Evolutionary conservation across 768 basidiomycete genomes (phyloP).

Genomic region (Amanita muscaria): DNA sequence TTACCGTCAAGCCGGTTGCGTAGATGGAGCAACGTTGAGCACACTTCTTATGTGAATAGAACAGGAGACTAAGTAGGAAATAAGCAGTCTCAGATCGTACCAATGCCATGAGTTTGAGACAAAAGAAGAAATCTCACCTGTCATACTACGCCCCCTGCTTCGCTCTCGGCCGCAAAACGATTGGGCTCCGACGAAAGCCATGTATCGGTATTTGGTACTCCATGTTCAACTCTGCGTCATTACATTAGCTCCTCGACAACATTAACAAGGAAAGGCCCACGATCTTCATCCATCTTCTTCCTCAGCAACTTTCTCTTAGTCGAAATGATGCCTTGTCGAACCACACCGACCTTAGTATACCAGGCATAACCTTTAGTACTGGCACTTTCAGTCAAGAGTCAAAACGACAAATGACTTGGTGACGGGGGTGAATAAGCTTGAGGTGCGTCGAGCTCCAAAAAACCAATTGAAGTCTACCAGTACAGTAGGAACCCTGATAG

Average conservation of each 20-base stretch:
- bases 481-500: no score
- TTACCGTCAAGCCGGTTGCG: conserved; percentile 24
- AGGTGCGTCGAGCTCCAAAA: no score
- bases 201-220: conserved; percentile 79
- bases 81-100: conserved; percentile 49
- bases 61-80: conserved; percentile 53
- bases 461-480: no score
- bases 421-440: no score
- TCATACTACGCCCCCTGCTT: conserved; percentile 63
- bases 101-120: background rate
- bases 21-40: conserved; percentile 60
- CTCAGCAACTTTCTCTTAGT: conserved; percentile 19
- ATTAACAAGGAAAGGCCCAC: conserved; percentile 29
- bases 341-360: conserved; percentile 44
- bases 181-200: conserved; percentile 74
- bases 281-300: conserved; percentile 25
- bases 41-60: conserved; percentile 71
- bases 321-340: conserved; percentile 30
- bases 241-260: background rate
- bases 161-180: conserved; percentile 44
- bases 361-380: no score
- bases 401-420: no score
- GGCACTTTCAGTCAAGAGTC: no score
- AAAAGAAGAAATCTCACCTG: conserved; percentile 33
- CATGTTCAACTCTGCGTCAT: conserved; percentile 54